Base-by-base conservation (phyloP, 2,329 filamentous ascomycete genomes). In the Periconia sp. region DNA sequence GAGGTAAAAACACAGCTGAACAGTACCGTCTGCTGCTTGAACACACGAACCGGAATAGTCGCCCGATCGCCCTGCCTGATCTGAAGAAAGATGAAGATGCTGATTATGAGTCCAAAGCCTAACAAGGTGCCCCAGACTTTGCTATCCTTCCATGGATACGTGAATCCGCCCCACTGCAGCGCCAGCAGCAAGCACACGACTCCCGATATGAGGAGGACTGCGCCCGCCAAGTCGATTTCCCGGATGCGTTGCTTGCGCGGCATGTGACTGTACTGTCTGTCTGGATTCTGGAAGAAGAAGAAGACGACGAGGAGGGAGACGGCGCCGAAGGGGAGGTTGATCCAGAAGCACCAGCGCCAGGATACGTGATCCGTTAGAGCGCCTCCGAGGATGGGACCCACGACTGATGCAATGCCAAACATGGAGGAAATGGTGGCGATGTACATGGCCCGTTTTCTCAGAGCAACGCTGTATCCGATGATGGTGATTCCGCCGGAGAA, bases 401-500 rank as follows among this genome's bases (percentile, higher is more conserved):
- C 64, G 2, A 73, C 67, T 5, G 53, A 58, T 1, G 68, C 61
- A 17, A 75, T 68, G 0, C 66, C 71, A 38, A 71, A 75, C 60
- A 72, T 71, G 16, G 54, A 61, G 0, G 57, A 61, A 3, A 73
- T 40, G 0, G 62, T 52, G 1, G 64, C 73, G 15, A 72, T 66
- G 29, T 70, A 73, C 5, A 72, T 70, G 4, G 76, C 64, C 5
- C 74, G 59, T 58, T 73, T 74, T 13, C 68, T 56, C 46, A 76
- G 63, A 1, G 71, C 65, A 0, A 74, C 70, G 1, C 67, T 65
- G 40, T 71, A 73, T 0, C 72, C 70, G 11, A 63, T 61, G 24
- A 83, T 79, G 4, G 72, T 81, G 48, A 83, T 63, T 3, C 69
- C 68, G 0, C 81, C 81, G n/a, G 74, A 79, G 41, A 75, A 70